A percentile compares a stretch with the other conserved stretches of the same genome.
Evolutionary conservation across 345 rosid genomes (phyloP).

Genomic region (Syzygium aqueum): DNA sequence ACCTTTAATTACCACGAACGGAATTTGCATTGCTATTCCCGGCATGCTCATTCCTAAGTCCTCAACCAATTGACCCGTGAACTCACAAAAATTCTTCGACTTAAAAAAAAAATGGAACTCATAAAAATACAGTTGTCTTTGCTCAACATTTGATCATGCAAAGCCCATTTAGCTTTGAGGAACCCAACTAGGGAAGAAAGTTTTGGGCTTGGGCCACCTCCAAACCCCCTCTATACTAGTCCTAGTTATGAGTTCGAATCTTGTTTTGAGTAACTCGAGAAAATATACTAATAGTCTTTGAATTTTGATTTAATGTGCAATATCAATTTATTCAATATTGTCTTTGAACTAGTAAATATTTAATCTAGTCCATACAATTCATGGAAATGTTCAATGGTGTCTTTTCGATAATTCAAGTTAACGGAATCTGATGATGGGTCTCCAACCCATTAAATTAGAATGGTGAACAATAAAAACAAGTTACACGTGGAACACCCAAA

Average conservation of each 20-base stretch:
- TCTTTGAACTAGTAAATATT: not conserved
- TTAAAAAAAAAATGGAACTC: not conserved
- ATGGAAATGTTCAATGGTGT: not conserved
- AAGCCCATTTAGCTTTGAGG: not conserved
- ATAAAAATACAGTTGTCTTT: not conserved
- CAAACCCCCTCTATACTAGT: no score
- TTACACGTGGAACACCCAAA: no score
- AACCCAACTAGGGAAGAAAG: not conserved
- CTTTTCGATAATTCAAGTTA: no score
- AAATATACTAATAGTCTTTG: not conserved
- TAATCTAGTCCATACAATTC: no score
- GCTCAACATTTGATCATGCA: not conserved
- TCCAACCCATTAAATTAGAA: not conserved
- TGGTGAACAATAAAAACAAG: not conserved
- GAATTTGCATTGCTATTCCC: not conserved
- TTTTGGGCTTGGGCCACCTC: not conserved
- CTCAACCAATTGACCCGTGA: not conserved
- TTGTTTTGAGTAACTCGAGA: accelerated
- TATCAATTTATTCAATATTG: accelerated
- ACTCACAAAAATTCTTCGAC: not conserved
- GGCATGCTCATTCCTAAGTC: not conserved
- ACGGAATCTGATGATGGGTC: not conserved
- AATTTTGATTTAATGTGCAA: accelerated
- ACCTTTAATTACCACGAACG: not conserved
- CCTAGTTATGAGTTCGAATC: not conserved